Evolutionary conservation across 495 filamentous ascomycete species (phyloP).

Genomic region (Aspergillus bertholletiae): DNA sequence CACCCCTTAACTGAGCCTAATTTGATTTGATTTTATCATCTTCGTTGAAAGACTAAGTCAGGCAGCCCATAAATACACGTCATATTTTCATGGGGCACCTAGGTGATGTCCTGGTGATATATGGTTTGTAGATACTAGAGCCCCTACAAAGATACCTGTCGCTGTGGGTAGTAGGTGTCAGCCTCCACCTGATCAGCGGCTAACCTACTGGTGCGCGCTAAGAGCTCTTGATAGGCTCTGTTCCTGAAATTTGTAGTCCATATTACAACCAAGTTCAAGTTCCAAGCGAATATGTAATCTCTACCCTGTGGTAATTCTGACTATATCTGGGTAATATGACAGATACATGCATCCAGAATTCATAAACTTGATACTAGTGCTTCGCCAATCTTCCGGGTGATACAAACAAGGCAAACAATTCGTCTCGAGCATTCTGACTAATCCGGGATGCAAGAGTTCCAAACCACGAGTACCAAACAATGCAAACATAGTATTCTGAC

Average conservation of each 20-base stretch:
- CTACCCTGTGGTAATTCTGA: not conserved
- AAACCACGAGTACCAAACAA: constrained; percentile 22
- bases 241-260: not conserved
- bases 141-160: no score
- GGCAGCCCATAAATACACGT: not conserved
- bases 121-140: no score
- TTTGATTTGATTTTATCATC: not conserved
- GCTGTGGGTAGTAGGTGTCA: constrained; percentile 2
- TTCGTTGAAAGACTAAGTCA: not conserved
- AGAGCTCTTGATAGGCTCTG: constrained; percentile 1
- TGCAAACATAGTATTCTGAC: constrained; percentile 25
- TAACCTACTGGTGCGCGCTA: constrained; percentile 3
- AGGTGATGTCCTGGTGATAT: no score
- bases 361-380: not conserved
- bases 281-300: not conserved
- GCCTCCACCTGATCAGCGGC: constrained; percentile 22
- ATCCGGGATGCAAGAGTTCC: not conserved
- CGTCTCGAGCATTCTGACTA: constrained; percentile 13
- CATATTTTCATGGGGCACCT: not conserved
- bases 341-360: no score
- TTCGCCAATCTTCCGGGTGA: not conserved
- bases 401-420: constrained; percentile 12
- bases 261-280: not conserved
- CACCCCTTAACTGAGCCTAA: not conserved
- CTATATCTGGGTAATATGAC: no score